These are phyloP conservation scores for Podaxis mareebaensis DNA, from an alignment of 768 basidiomycete species.

Conservation along the genomic window DNA sequence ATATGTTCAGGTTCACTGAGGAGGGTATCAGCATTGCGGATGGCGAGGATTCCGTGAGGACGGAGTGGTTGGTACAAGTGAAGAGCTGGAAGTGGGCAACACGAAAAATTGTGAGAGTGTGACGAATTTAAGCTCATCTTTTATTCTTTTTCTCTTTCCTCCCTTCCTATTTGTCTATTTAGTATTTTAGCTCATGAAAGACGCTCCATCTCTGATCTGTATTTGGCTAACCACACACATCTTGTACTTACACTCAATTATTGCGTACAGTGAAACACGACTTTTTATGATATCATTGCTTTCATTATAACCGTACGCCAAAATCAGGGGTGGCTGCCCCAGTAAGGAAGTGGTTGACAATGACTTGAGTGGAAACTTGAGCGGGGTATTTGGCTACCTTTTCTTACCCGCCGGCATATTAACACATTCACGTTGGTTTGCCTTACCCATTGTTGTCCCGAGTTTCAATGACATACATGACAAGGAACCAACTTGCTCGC, in stretches of 20 bases:
- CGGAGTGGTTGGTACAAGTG: slow-evolving; percentile 43
- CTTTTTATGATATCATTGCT: neutral
- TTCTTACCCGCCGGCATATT: too few species aligned
- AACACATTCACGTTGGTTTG: too few species aligned
- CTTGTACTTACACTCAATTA: slow-evolving; percentile 5
- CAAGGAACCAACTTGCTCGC: too few species aligned
- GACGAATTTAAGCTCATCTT: neutral
- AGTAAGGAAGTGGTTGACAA: too few species aligned
- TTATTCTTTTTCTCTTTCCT: neutral
- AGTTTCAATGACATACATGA: too few species aligned
- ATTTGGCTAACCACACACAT: slow-evolving; percentile 9
- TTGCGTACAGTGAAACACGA: neutral
- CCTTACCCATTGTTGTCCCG: too few species aligned
- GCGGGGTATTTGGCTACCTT: too few species aligned
- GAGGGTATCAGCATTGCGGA: slow-evolving; percentile 33
- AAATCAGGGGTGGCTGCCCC: too few species aligned
- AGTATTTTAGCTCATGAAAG: neutral
- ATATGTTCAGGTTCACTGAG: slow-evolving; percentile 38
- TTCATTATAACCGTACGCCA: neutral
- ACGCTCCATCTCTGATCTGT: slow-evolving; percentile 1
- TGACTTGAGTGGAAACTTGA: too few species aligned
- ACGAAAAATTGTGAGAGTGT: slow-evolving; percentile 14
- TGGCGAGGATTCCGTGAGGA: slow-evolving; percentile 26
- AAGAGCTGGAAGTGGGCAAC: slow-evolving; percentile 42
- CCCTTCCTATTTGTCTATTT: slow-evolving; percentile 4